phyloP scores from a whole-genome alignment of 805 yeast genomes.

The Ogataea pignaliae region DNA sequence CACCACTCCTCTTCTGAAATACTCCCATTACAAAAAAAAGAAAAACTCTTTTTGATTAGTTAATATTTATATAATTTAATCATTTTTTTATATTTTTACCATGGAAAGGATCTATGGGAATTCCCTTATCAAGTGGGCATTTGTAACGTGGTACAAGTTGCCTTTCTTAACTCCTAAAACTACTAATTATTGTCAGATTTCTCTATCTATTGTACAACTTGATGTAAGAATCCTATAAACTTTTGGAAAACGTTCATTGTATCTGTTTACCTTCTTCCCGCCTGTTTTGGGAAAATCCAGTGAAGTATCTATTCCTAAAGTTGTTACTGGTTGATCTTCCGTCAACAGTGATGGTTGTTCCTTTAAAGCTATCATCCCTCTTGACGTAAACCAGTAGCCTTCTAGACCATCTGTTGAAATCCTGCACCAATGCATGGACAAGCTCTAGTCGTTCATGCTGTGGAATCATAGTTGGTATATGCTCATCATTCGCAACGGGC shows the following conservation, averaged over 20 bases:
- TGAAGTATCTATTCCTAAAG: constrained; percentile 75
- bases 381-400: constrained; percentile 77
- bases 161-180: neutral
- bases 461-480: constrained; percentile 58
- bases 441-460: constrained; percentile 70
- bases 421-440: constrained; percentile 74
- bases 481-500: constrained; percentile 92
- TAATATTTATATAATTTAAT: constrained; percentile 3
- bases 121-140: too few relatives aligned
- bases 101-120: neutral
- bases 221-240: too few relatives aligned
- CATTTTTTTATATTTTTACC: constrained; percentile 1
- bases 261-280: constrained; percentile 21
- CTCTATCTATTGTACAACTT: neutral
- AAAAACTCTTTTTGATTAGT: constrained; percentile 3
- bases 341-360: constrained; percentile 39
- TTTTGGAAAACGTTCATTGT: neutral
- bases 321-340: constrained; percentile 46
- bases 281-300: constrained; percentile 41
- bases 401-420: constrained; percentile 91
- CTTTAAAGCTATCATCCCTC: constrained; percentile 46
- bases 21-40: neutral
- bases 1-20: neutral
- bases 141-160: too few relatives aligned
- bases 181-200: constrained; percentile 1